Conservation (phyloP, 305 asterid genomes). For the Petunia hybrid region DNA sequence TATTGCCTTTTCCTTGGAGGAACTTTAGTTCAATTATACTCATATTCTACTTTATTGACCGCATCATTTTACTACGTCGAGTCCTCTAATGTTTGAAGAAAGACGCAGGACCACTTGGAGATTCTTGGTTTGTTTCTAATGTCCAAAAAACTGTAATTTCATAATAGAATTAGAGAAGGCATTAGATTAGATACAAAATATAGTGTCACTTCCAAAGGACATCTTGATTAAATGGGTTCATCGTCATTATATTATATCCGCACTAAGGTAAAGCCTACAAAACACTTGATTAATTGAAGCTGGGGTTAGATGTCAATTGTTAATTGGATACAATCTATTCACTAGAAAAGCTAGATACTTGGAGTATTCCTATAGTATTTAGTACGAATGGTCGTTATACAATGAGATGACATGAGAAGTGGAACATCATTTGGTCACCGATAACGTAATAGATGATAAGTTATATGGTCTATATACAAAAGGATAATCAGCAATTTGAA, state of each 20-base stretch:
- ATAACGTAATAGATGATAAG: neutral
- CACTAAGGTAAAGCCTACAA: conserved; percentile 16
- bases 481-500: conserved; percentile 24
- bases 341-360: neutral
- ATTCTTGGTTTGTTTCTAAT: too few species aligned
- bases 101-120: too few species aligned
- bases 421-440: neutral
- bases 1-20: too few species aligned
- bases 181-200: conserved; percentile 1
- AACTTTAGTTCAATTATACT: too few species aligned
- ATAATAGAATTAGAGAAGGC: neutral
- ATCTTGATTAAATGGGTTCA: conserved; percentile 26
- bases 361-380: neutral
- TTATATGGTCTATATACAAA: neutral
- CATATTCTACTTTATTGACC: too few species aligned
- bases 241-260: conserved; percentile 28
- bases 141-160: too few species aligned
- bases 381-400: neutral
- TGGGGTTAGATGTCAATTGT: neutral
- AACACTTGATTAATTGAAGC: neutral
- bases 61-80: too few species aligned
- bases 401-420: neutral
- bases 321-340: conserved; percentile 23
- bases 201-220: neutral
- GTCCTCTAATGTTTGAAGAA: too few species aligned